These are phyloP conservation scores for Thalassiosira allenii DNA, from an alignment of 352 stramenopile species.

Conservation along the genomic window DNA sequence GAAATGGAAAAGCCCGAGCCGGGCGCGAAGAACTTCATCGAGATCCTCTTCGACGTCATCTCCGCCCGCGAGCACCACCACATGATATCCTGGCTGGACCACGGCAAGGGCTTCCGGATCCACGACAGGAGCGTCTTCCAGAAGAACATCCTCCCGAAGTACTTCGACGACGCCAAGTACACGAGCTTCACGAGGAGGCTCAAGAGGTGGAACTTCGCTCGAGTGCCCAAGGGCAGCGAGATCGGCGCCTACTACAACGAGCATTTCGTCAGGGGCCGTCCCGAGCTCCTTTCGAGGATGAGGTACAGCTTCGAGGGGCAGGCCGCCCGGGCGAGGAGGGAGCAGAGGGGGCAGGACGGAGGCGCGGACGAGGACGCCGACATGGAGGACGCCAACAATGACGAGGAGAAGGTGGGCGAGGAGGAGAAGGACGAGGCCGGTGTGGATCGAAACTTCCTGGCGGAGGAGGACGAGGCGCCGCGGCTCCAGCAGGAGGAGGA, in stretches of 20 bases:
- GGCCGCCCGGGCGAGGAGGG: not conserved
- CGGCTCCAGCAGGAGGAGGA: not conserved
- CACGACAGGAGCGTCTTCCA: slow-evolving; percentile 61
- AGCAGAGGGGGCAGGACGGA: not conserved
- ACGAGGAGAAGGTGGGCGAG: not conserved
- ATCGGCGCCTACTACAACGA: slow-evolving; percentile 75
- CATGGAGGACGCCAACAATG: not conserved
- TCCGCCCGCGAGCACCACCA: slow-evolving; percentile 43
- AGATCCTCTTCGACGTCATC: slow-evolving; percentile 43
- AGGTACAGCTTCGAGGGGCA: slow-evolving; percentile 4
- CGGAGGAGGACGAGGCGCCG: too few relatives aligned
- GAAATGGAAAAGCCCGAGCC: too few relatives aligned
- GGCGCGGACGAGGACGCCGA: not conserved
- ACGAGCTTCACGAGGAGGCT: slow-evolving; percentile 67
- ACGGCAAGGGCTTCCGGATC: slow-evolving; percentile 64
- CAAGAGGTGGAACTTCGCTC: slow-evolving; percentile 68
- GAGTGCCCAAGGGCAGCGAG: slow-evolving; percentile 59
- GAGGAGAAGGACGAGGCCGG: not conserved
- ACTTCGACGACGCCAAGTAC: slow-evolving; percentile 67
- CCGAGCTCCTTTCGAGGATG: slow-evolving; percentile 41
- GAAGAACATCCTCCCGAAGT: slow-evolving; percentile 42
- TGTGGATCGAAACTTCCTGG: too few relatives aligned
- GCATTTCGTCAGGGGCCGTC: slow-evolving; percentile 64
- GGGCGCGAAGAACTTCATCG: slow-evolving; percentile 10
- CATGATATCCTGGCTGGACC: slow-evolving; percentile 64